Evolutionary conservation across 2,329 filamentous ascomycete species (phyloP), one percentile per base, ranked within the genome.

Genomic region (Epichloe bromicola): DNA sequence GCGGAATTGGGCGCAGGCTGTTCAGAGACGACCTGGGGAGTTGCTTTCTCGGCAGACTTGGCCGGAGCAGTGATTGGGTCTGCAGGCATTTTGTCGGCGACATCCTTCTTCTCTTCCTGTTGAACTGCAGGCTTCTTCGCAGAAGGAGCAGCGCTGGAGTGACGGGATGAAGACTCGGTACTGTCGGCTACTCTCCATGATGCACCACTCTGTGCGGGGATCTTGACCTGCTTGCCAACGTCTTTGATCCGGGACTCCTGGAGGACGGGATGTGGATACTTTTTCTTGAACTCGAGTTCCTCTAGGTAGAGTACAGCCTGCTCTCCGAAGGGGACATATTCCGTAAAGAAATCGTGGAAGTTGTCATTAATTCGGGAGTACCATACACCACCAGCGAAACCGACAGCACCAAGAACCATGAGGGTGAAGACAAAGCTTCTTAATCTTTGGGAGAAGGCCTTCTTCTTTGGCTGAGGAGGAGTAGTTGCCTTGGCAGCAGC

Each of bases 271-370:
- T 69, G 72, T 59, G 70, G 79, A 73, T 95, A 96, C 52, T 87
- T 83, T 69, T 85, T 89, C 65, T 85, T 82, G 73, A 95, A 96
- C 63, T 96, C 89, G 58, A 85, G 80, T 71, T 98, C 93, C 70
- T 98, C 93, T 49, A 98, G 83, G 71, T 95, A 97, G 26, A 95
- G 80, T 44, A 98, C 91, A 17, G 86, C 86, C 65, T 95, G 88
- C 71, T 98, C 93, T 61, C 90, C 93, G 59, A 86, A 95, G 20
- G 93, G 93, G 17, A 98, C 72, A 67, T 91, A 98, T 71, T 96
- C 90, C 61, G 90, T 97, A 72, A 98, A 98, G 74, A 96, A 93
- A 69, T 98, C 93, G 71, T 98, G 91, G 78, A 97, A 98, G 71
- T 88, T 95, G 74, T 98, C 93, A 64, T 85, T 95, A 68, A 93